A percentile compares a stretch with the other conserved stretches of the same genome.
phyloP scores from a whole-genome alignment of 2,329 filamentous ascomycete species.

The Aspergillus costaricaensis region DNA sequence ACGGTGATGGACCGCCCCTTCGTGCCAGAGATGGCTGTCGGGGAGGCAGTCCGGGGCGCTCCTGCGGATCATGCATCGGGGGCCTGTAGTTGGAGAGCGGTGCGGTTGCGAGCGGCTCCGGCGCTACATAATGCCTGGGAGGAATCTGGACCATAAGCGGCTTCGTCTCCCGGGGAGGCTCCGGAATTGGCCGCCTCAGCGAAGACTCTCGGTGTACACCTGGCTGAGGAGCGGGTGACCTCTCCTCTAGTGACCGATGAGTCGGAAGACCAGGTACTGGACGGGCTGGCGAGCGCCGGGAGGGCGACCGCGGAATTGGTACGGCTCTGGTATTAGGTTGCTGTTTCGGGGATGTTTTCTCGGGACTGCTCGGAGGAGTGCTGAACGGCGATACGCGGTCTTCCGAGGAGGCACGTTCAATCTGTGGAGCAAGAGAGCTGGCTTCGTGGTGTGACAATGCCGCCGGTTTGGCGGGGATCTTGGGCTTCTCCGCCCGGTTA shows the following conservation, averaged over 20 bases:
- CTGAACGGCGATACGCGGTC: slow-evolving; percentile 74
- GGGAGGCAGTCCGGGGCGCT: slow-evolving; percentile 54
- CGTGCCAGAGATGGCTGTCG: slow-evolving; percentile 33
- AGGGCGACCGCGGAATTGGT: slow-evolving; percentile 21
- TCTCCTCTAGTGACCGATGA: slow-evolving; percentile 33
- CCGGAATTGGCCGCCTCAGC: slow-evolving; percentile 28
- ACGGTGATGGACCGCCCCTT: slow-evolving; percentile 27
- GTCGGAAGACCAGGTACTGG: slow-evolving; percentile 30
- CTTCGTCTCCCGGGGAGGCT: slow-evolving; percentile 32
- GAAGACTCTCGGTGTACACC: slow-evolving; percentile 31
- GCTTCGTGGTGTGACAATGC: slow-evolving; percentile 35
- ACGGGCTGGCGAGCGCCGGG: slow-evolving; percentile 23
- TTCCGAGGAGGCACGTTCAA: slow-evolving; percentile 37
- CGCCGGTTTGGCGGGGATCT: slow-evolving; percentile 56
- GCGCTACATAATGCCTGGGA: slow-evolving; percentile 21
- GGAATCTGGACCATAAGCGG: slow-evolving; percentile 38
- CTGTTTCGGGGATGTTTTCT: slow-evolving; percentile 51
- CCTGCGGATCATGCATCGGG: slow-evolving; percentile 36
- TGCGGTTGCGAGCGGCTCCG: slow-evolving; percentile 25
- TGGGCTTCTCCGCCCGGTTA: slow-evolving; percentile 79
- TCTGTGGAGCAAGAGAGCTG: slow-evolving; percentile 29
- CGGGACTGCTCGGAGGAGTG: slow-evolving; percentile 77
- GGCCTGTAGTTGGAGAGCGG: slow-evolving; percentile 42
- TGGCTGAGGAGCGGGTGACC: slow-evolving; percentile 23
- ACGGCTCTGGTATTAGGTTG: slow-evolving; percentile 16